These are phyloP conservation scores for Kluyveromyces nonfermentans DNA, from an alignment of 805 yeast species.

Conservation along the genomic window DNA sequence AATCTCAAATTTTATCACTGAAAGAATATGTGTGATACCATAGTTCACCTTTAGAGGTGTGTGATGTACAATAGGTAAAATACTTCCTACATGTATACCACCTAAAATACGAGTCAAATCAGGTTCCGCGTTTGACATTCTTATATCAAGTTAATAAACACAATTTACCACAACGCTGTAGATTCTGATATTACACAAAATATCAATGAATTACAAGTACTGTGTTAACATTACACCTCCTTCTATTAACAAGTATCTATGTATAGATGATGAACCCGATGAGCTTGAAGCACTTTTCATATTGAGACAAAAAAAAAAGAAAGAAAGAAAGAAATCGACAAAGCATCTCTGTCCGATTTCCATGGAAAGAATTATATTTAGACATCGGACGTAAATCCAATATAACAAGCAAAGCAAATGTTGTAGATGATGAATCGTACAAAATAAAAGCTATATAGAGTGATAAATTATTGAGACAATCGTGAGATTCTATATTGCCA, in stretches of 20 bases:
- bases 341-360: slow-evolving; percentile 33
- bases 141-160: background rate
- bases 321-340: background rate
- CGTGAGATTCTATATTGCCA: slow-evolving; percentile 45
- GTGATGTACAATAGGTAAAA: slow-evolving; percentile 50
- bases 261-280: background rate
- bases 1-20: slow-evolving; percentile 56
- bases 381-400: background rate
- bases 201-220: background rate
- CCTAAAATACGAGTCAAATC: slow-evolving; percentile 57
- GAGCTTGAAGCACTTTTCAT: background rate
- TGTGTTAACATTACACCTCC: slow-evolving; percentile 3
- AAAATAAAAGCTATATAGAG: slow-evolving; percentile 41
- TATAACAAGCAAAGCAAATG: no score
- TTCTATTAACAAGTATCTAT: background rate
- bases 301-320: no score
- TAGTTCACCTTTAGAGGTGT: slow-evolving; percentile 41
- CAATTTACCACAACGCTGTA: background rate
- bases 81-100: slow-evolving; percentile 65
- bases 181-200: background rate
- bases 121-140: slow-evolving; percentile 6
- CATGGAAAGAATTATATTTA: background rate
- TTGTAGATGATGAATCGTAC: slow-evolving; percentile 32
- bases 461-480: slow-evolving; percentile 15
- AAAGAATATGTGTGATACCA: slow-evolving; percentile 62